A percentile compares a stretch with the other conserved stretches of the same genome.
Conservation (phyloP, 2,329 filamentous ascomycete species). For the Aureobasidium sp. region DNA sequence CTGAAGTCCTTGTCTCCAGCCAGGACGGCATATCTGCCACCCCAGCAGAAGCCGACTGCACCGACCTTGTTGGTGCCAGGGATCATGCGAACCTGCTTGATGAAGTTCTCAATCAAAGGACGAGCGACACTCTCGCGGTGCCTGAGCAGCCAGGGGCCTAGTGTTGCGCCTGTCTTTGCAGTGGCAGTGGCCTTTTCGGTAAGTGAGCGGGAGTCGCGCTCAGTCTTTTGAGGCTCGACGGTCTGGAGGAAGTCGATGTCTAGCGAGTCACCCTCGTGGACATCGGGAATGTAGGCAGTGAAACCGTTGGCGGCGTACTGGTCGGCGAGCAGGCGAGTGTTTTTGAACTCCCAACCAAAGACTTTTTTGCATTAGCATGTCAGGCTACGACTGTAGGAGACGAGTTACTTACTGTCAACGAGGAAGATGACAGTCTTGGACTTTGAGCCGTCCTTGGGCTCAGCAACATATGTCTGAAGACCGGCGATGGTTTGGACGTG, state of each 20-base stretch:
- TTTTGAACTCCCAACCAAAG: conserved; percentile 41
- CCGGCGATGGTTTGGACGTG: conserved; percentile 29
- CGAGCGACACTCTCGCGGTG: conserved; percentile 35
- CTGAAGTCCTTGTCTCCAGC: conserved; percentile 20
- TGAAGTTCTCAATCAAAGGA: conserved; percentile 37
- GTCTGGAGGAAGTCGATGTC: conserved; percentile 32
- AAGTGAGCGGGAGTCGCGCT: conserved; percentile 28
- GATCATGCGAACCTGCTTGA: conserved; percentile 29
- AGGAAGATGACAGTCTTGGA: conserved; percentile 40
- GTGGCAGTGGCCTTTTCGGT: conserved; percentile 34
- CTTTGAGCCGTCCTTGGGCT: conserved; percentile 32
- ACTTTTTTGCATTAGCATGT: conserved; percentile 22
- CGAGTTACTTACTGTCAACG: conserved; percentile 29
- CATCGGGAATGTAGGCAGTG: conserved; percentile 38
- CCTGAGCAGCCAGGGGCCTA: conserved; percentile 35
- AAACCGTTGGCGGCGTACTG: conserved; percentile 39
- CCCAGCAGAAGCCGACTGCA: conserved; percentile 43
- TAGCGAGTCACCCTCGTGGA: conserved; percentile 34
- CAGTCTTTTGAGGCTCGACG: conserved; percentile 34
- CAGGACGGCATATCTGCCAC: conserved; percentile 33
- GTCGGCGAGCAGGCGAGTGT: conserved; percentile 39
- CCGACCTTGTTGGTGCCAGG: conserved; percentile 36
- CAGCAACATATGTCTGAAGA: conserved; percentile 35
- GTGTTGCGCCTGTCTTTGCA: conserved; percentile 31
- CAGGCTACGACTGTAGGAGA: background rate